Conservation (phyloP, 345 rosid genomes). For the Theobroma cacao region DNA sequence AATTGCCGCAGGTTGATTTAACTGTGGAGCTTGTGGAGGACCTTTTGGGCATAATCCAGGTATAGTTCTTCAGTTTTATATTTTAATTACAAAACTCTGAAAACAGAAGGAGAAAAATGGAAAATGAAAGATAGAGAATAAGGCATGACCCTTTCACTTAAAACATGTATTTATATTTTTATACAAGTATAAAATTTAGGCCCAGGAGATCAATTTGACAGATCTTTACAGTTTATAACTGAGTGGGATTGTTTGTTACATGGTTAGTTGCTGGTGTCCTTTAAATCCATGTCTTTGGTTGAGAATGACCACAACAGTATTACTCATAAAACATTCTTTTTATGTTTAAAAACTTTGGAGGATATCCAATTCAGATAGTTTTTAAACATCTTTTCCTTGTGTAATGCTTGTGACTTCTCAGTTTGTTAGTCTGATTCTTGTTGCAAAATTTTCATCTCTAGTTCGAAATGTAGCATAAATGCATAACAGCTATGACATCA, state of each 20-base stretch:
- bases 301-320: not conserved
- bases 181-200: not conserved
- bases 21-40: constrained; percentile 75
- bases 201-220: not conserved
- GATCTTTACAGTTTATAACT: not conserved
- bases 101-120: not conserved
- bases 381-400: not conserved
- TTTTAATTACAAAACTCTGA: not conserved
- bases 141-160: not conserved
- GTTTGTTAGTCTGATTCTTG: not conserved
- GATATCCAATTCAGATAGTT: not conserved
- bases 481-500: not conserved
- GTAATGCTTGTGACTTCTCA: not conserved
- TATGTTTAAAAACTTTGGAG: not conserved
- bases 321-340: not conserved
- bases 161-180: not conserved
- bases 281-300: not conserved
- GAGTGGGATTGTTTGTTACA: not conserved
- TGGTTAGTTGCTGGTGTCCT: not conserved
- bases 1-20: constrained; percentile 61
- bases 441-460: not conserved
- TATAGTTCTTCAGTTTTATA: constrained; percentile 9
- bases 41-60: constrained; percentile 75
- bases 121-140: not conserved
- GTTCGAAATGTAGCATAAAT: not conserved